Conservation (phyloP, 1,139 yeast genomes). For the Sugiyamaella neomexicana region DNA sequence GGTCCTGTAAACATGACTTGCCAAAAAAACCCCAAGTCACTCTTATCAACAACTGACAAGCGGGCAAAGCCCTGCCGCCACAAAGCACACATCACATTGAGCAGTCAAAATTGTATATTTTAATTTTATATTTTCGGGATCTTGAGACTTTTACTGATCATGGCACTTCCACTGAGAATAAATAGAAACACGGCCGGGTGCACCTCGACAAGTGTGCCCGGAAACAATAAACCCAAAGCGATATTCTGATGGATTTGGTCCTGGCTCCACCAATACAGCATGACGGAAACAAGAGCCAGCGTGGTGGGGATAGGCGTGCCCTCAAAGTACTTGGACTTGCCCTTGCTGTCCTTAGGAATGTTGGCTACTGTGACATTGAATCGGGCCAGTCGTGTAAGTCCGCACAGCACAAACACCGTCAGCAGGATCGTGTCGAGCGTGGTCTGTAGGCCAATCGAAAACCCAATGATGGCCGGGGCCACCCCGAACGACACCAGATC, state of each 20-base stretch:
- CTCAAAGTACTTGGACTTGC: conserved; percentile 83
- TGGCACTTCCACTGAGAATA: conserved; percentile 80
- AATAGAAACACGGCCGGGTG: conserved; percentile 70
- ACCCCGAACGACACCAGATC: conserved; percentile 92
- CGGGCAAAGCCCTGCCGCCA: not conserved
- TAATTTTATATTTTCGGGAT: conserved; percentile 85
- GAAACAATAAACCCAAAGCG: conserved; percentile 63
- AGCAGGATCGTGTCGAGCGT: conserved; percentile 75
- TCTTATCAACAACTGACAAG: too few relatives aligned
- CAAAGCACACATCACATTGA: not conserved
- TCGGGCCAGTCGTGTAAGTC: conserved; percentile 89
- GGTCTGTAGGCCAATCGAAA: conserved; percentile 84
- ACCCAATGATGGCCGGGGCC: conserved; percentile 90
- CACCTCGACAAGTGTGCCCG: conserved; percentile 62
- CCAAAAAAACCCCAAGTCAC: too few relatives aligned
- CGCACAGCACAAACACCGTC: conserved; percentile 87
- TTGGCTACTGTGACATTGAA: conserved; percentile 92
- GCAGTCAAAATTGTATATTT: not conserved
- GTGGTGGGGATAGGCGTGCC: conserved; percentile 96
- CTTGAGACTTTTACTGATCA: conserved; percentile 85
- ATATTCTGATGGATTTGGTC: conserved; percentile 48
- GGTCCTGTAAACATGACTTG: too few relatives aligned
- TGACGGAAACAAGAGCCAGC: conserved; percentile 64
- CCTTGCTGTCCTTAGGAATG: conserved; percentile 82
- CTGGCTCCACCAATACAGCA: conserved; percentile 61